A percentile compares a stretch with the other conserved stretches of the same genome.
Conservation (phyloP, 345 rosid species). For the Populus nigra region DNA sequence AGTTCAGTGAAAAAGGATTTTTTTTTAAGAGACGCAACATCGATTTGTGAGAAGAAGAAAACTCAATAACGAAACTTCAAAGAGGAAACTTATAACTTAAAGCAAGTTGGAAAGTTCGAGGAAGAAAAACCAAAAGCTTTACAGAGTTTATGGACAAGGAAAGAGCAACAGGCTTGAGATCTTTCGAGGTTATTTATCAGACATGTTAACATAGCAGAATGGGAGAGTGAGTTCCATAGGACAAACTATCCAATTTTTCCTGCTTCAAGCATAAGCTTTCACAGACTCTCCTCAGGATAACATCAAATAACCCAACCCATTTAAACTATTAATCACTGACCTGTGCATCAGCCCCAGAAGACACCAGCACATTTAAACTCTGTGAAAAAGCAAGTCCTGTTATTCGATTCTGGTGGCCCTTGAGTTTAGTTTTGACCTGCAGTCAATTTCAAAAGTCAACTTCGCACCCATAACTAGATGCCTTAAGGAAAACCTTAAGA, state of each 20-base stretch:
- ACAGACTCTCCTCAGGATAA: background rate
- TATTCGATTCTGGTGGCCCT: slow-evolving; percentile 76
- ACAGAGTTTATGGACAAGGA: background rate
- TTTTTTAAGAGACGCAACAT: too few species aligned
- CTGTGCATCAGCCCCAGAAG: slow-evolving; percentile 91
- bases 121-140: background rate
- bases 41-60: too few species aligned
- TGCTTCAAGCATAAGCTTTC: background rate
- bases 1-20: too few species aligned
- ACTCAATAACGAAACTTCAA: too few species aligned
- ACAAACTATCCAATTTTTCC: background rate
- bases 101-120: too few species aligned
- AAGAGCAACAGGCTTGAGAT: background rate
- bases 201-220: background rate
- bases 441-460: background rate
- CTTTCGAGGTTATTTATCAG: background rate
- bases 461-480: background rate
- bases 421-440: slow-evolving; percentile 73
- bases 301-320: background rate
- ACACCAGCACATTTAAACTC: slow-evolving; percentile 58
- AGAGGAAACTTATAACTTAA: too few species aligned
- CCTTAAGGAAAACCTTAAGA: background rate
- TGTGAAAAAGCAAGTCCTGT: slow-evolving; percentile 85
- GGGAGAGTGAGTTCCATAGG: too few species aligned
- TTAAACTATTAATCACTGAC: slow-evolving; percentile 31